These are phyloP conservation scores for Prototheca wickerhamii DNA, from an alignment of 163 green algal genomes.

Conservation along the genomic window DNA sequence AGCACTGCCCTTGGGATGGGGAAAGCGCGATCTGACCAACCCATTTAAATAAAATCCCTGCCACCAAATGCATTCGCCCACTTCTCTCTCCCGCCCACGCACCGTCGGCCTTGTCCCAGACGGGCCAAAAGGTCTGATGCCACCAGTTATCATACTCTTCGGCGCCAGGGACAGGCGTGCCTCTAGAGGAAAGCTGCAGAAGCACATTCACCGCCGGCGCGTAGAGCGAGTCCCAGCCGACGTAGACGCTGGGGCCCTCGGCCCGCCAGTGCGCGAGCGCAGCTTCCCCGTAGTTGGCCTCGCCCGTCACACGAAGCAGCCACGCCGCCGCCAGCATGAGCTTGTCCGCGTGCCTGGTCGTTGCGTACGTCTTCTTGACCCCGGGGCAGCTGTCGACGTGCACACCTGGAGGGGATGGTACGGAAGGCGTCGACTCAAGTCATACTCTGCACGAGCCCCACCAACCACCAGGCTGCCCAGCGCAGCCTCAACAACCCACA, in stretches of 20 bases:
- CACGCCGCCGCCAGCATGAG: conserved; percentile 24
- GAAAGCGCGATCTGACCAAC: neutral
- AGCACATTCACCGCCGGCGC: conserved; percentile 32
- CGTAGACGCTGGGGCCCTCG: conserved; percentile 2
- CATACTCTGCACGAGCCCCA: neutral
- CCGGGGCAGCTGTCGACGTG: neutral
- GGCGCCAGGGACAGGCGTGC: neutral
- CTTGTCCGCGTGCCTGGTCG: conserved; percentile 20
- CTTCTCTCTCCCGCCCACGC: neutral
- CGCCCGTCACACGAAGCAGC: conserved; percentile 24
- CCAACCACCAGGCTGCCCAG: neutral
- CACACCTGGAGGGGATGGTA: neutral
- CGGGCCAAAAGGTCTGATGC: neutral
- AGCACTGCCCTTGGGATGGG: neutral
- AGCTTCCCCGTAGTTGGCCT: conserved; percentile 3
- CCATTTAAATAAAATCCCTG: neutral
- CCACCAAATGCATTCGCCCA: neutral
- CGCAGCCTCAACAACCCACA: neutral
- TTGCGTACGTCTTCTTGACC: conserved; percentile 17
- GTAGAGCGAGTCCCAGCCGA: conserved; percentile 31
- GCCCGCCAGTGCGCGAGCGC: conserved; percentile 1
- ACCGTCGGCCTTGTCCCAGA: neutral
- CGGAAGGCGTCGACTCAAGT: neutral
- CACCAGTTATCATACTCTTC: neutral
- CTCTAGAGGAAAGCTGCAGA: neutral